These are phyloP conservation scores for Nepenthes gracilis DNA, from an alignment of 148 eudicot species.

Conservation along the genomic window DNA sequence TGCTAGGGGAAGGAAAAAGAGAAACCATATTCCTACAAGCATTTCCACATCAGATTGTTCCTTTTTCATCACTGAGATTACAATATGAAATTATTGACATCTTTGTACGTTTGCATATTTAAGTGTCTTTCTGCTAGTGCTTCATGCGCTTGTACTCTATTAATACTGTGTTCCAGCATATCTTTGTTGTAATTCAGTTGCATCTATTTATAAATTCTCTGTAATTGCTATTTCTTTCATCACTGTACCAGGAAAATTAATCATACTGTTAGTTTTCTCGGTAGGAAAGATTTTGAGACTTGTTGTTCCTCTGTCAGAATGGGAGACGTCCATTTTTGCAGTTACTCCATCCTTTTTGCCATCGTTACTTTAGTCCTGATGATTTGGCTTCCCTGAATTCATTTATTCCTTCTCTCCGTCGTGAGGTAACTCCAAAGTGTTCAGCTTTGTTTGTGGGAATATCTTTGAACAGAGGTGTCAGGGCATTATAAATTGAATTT, in stretches of 20 bases:
- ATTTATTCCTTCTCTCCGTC: constrained; percentile 53
- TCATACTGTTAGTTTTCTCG: no score
- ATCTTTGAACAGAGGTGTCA: neutral
- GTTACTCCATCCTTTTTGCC: constrained; percentile 68
- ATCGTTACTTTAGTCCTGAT: constrained; percentile 75
- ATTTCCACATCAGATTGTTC: neutral
- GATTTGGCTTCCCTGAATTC: constrained; percentile 55
- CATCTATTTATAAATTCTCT: no score
- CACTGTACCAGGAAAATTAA: no score
- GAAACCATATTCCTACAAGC: no score
- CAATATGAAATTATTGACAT: no score
- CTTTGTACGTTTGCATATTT: no score
- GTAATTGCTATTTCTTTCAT: no score
- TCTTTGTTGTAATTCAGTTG: no score
- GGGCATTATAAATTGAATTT: neutral
- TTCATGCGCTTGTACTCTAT: no score
- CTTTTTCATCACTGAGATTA: neutral
- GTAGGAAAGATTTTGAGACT: neutral
- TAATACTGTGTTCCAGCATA: no score
- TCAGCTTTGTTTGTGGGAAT: neutral
- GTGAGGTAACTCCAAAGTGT: constrained; percentile 36
- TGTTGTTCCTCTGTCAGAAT: constrained; percentile 28
- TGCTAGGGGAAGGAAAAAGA: neutral
- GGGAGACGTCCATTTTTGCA: constrained; percentile 82
- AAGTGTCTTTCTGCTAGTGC: no score